Evolutionary conservation across 345 rosid genomes (phyloP), one percentile per base, ranked within the genome.

Genomic region (Ceriops zippeliana): DNA sequence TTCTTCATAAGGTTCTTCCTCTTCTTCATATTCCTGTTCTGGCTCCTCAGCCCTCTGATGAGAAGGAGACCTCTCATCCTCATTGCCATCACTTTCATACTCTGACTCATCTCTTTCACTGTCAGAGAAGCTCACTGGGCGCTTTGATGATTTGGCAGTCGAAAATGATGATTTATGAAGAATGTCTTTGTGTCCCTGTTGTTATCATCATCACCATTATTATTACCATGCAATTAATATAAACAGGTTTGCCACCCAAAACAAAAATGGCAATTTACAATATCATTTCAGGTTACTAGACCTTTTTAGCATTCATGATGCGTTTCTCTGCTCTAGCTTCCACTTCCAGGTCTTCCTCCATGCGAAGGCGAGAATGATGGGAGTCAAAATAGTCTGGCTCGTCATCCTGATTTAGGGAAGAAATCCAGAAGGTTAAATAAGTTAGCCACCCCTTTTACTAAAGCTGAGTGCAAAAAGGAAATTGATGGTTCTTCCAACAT

Each of bases 41-140:
- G 88, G 87, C 56, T 86, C 96, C 80, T 86, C 96, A 58, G 73
- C 78, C 76, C 90, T 84, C 77, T 86, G 82, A 63, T 79, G 87
- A 15, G 77, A 64, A 1, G 76, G 81, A 61, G 96, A 68, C 67
- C 87, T 88, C 75, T 83, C 96, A 76, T 80, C 84, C 70, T 90
- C 98, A 67, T 85, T 92, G 56, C 87, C 97, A 69, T 95, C 93
- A 69, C 87, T 91, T 83, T 91, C 99, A 75, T 95, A 95, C 62
- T 95, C 99, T 27, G 98, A 95, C 78, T 91, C 98, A 74, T 90
- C 98, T 81, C 86, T 86, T 53, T 95, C 99, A 72, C 97, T 91
- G 62, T 87, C 97, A 17, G 98, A 88, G 83, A 86, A 91, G 67
- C 82, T 86, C 72, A 83, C 79, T n/a, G 87, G 93, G 32, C 85